A percentile compares a stretch with the other conserved stretches of the same genome.
These are phyloP conservation scores for Trichosporon faecale DNA, from an alignment of 1,284 basidiomycete genomes.

Conservation along the genomic window DNA sequence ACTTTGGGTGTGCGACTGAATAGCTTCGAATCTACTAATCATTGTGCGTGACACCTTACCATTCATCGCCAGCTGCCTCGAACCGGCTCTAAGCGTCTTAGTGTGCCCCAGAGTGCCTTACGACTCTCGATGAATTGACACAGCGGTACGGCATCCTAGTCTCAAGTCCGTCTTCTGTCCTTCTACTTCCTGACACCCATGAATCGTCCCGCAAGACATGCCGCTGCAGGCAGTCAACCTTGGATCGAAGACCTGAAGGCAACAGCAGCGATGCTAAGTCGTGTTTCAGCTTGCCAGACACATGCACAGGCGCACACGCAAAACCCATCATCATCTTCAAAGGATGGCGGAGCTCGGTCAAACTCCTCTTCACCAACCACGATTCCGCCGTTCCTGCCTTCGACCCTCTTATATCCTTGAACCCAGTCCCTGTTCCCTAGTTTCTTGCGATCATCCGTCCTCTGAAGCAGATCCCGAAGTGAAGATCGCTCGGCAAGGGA, in stretches of 20 bases:
- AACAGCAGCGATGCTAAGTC: no score
- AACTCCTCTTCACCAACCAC: not conserved
- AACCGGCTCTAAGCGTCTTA: not conserved
- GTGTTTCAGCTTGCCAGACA: not conserved
- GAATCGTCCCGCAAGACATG: not conserved
- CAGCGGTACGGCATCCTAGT: not conserved
- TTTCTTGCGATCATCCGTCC: not conserved
- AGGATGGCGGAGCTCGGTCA: not conserved
- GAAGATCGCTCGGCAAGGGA: not conserved
- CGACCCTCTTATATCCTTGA: not conserved
- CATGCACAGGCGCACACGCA: not conserved
- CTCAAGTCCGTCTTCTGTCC: not conserved
- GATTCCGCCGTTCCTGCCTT: not conserved
- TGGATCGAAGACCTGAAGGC: not conserved
- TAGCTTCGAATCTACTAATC: not conserved
- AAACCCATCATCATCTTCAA: not conserved
- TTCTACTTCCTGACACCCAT: not conserved
- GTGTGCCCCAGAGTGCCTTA: not conserved
- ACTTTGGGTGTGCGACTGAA: slow-evolving; percentile 5
- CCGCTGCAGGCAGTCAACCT: not conserved
- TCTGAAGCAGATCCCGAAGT: not conserved
- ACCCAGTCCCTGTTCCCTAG: not conserved
- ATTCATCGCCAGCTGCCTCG: not conserved
- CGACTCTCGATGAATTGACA: not conserved
- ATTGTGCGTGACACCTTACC: not conserved